Evolutionary conservation across 2,329 filamentous ascomycete genomes (phyloP).

Genomic region (Beauveria rudraprayagi): DNA sequence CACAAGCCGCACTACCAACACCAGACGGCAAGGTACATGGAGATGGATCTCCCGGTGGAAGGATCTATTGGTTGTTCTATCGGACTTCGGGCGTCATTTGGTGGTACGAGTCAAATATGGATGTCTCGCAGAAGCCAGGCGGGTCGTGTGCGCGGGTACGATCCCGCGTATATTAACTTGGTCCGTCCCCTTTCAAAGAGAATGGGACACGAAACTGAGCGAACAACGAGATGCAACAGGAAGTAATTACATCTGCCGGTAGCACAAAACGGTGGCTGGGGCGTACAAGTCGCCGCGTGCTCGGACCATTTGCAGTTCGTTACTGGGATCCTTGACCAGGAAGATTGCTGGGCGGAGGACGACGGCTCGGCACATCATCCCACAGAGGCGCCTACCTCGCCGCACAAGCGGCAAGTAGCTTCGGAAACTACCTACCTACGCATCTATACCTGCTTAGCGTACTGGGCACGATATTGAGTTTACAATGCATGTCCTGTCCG

Average conservation of each 20-base stretch:
- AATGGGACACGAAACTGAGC: background rate
- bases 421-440: too few species aligned
- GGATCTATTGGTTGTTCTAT: background rate
- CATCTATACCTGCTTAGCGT: too few species aligned
- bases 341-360: background rate
- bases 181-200: background rate
- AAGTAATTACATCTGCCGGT: background rate
- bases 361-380: background rate
- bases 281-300: background rate
- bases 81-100: background rate
- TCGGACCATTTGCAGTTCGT: constrained; percentile 1
- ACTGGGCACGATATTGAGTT: too few species aligned
- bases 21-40: background rate
- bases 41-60: background rate
- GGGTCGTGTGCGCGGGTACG: background rate
- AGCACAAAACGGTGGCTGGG: background rate
- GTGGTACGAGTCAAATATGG: background rate
- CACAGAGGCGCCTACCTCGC: background rate
- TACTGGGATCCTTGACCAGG: background rate
- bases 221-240: background rate
- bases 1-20: background rate
- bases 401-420: background rate
- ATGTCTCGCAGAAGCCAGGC: background rate
- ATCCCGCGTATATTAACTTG: background rate
- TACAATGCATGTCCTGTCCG: too few species aligned